A percentile compares a stretch with the other conserved stretches of the same genome.
These are phyloP conservation scores for Tylopilus felleus DNA, from an alignment of 768 basidiomycete species.

Conservation along the genomic window DNA sequence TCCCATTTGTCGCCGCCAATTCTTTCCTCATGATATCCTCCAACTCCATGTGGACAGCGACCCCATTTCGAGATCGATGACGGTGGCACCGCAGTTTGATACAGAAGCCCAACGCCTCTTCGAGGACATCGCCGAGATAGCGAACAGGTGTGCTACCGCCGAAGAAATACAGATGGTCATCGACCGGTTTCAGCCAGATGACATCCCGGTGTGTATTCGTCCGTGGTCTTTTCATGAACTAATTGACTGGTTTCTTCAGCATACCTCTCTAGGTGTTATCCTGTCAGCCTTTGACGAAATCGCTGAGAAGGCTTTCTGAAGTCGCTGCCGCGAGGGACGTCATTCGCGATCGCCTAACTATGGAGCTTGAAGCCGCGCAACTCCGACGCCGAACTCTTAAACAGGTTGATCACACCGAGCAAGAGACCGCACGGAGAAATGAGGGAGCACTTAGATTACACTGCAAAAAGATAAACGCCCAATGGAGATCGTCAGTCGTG, in stretches of 20 bases:
- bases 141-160: not conserved
- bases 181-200: not conserved
- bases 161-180: conserved; percentile 10
- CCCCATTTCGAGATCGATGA: not conserved
- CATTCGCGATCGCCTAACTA: not conserved
- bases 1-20: conserved; percentile 10
- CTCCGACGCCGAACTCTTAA: not conserved
- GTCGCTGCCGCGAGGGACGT: not conserved
- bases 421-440: not conserved
- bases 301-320: not conserved
- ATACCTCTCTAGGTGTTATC: not conserved
- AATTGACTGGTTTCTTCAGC: not conserved
- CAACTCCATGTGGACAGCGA: conserved; percentile 1
- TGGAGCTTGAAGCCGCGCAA: not conserved
- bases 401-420: not conserved
- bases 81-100: not conserved
- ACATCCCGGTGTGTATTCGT: not conserved
- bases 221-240: not conserved
- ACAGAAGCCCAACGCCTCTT: not conserved
- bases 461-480: not conserved
- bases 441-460: not conserved
- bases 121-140: not conserved
- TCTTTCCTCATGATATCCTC: not conserved
- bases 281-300: not conserved
- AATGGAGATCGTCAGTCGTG: conserved; percentile 4